Evolutionary conservation across 139 green algal species (phyloP).

Genomic region (Trebouxia sp.): DNA sequence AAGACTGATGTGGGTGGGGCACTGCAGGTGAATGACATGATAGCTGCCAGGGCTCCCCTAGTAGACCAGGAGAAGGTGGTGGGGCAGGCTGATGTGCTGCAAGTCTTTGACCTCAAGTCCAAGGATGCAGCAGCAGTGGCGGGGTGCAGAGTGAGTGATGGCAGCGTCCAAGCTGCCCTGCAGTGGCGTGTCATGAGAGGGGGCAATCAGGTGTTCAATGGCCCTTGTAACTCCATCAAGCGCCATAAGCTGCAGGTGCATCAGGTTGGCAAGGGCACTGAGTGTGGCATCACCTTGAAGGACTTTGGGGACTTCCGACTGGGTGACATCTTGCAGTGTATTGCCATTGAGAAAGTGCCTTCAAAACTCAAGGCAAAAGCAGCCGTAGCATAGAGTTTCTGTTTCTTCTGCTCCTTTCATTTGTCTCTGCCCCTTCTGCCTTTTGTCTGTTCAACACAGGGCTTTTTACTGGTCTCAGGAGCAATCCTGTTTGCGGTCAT

Average conservation of each 20-base stretch:
- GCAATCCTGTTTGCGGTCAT: too few relatives aligned
- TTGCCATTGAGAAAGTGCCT: neutral
- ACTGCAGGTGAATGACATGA: conserved; percentile 38
- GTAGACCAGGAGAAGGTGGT: conserved; percentile 47
- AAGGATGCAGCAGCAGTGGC: conserved; percentile 47
- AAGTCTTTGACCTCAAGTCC: conserved; percentile 33
- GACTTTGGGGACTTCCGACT: conserved; percentile 59
- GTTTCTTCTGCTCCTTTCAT: too few relatives aligned
- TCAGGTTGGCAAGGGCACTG: conserved; percentile 67
- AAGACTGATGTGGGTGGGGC: neutral
- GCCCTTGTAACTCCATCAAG: conserved; percentile 61
- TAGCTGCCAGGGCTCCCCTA: conserved; percentile 40
- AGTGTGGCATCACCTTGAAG: conserved; percentile 82
- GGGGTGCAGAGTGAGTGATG: conserved; percentile 60
- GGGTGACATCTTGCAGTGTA: conserved; percentile 72
- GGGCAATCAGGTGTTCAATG: conserved; percentile 52
- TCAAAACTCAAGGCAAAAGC: neutral
- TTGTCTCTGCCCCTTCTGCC: too few relatives aligned
- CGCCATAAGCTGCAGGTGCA: conserved; percentile 78
- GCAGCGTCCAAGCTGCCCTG: conserved; percentile 38
- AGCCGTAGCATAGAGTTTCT: neutral
- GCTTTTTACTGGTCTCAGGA: too few relatives aligned
- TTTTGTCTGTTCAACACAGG: too few relatives aligned
- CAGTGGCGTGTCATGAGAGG: conserved; percentile 64
- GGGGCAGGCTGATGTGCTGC: conserved; percentile 55